phyloP scores from a whole-genome alignment of 139 green algal genomes.

The Ostreobium quekettii region DNA sequence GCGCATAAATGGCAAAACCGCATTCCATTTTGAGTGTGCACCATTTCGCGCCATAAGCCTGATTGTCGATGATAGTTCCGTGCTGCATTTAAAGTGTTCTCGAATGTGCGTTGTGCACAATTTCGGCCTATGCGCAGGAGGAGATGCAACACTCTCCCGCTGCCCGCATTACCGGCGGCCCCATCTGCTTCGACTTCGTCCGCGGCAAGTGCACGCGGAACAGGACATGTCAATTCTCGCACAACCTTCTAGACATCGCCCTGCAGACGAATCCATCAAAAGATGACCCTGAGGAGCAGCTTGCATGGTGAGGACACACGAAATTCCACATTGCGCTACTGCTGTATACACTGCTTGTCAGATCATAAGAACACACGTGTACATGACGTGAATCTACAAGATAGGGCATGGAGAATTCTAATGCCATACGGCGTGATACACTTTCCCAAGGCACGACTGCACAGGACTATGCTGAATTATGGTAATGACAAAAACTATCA shows the following conservation, averaged over 20 bases:
- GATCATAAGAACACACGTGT: too few relatives aligned
- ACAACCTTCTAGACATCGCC: constrained; percentile 72
- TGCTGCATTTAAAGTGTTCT: neutral
- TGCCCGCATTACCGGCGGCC: constrained; percentile 1
- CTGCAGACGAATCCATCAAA: too few relatives aligned
- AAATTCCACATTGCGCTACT: constrained; percentile 3
- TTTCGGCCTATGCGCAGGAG: constrained; percentile 3
- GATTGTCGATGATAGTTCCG: neutral
- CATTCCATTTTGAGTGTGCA: neutral
- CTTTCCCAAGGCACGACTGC: too few relatives aligned
- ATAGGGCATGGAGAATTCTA: too few relatives aligned
- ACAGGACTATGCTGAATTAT: too few relatives aligned
- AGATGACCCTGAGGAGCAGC: too few relatives aligned
- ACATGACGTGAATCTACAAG: too few relatives aligned
- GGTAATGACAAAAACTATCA: too few relatives aligned
- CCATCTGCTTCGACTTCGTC: constrained; percentile 86
- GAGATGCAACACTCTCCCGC: neutral
- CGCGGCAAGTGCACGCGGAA: constrained; percentile 64
- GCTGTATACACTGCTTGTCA: neutral
- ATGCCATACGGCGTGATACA: too few relatives aligned
- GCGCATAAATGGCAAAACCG: neutral
- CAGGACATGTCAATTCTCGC: constrained; percentile 76
- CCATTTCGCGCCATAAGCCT: neutral
- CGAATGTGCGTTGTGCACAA: neutral
- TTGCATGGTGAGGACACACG: too few relatives aligned